Base-by-base conservation (phyloP, 1,284 basidiomycete species). In the Wolfiporia cocos region DNA sequence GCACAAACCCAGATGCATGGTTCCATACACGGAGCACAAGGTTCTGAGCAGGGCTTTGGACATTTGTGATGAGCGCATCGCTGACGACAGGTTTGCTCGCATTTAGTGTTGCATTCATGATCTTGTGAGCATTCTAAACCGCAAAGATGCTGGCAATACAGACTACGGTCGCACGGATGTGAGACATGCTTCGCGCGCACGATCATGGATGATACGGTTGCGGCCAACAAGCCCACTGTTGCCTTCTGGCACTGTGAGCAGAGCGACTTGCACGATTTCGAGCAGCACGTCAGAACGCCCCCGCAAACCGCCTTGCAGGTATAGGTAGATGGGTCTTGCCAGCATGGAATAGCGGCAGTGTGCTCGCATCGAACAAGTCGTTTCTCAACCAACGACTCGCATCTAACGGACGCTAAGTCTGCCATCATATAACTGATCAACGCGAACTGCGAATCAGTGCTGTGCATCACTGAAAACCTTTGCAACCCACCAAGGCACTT, bases 11-110 rank as follows among this genome's bases (percentile, higher is more conserved):
- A 86, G 2, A 61, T 62, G 50, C 82, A 86, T 0, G 68, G 61
- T 47, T 79, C 70, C 54, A 76, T 70, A 55, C 86, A 88, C 0
- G 81, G 80, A 0, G 75, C 68, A 51, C 86, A 88, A 1, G 73
- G 70, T 1, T 58, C 61, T 4, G 67, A 73, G 51, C 86, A 88
- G 10, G 61, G 52, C 5, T 55, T 61, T 53, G 77, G 83, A 14
- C 56, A 58, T 4, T 68, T 60, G 51, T 85, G 81, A 11, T 57
- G 42, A 50, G 17, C 7, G 38, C 83, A 86, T 14, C 56, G 57
- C 51, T 84, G 81, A 21, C 77, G 69, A 52, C 83, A 86, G 3
- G 50, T 41, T 17, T 61, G 39, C 20, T 51, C 59, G 55, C 83
- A 86, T 3, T 47, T 52, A 0, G 53, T 62, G 18, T 71, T 70